These are phyloP conservation scores for Coleophoma eucalyptorum DNA, from an alignment of 2,329 filamentous ascomycete species.

Conservation along the genomic window DNA sequence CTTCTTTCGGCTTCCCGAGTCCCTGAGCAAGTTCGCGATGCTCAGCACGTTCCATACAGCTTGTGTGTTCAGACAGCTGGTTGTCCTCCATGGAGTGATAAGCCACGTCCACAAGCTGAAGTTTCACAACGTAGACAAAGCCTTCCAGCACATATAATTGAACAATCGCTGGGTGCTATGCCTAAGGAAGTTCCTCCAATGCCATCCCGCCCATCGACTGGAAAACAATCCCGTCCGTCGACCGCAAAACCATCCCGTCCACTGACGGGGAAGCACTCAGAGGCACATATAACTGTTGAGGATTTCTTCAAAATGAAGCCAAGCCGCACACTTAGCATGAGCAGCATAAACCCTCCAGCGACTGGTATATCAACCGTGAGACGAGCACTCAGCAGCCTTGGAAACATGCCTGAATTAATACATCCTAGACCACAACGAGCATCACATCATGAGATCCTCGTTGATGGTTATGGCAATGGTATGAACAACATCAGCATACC, in stretches of 20 bases:
- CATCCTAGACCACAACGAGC: conserved; percentile 20
- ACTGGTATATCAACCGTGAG: conserved; percentile 19
- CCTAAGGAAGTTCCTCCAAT: background rate
- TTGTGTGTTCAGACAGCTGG: conserved; percentile 19
- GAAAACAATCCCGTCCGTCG: background rate
- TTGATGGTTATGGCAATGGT: conserved; percentile 51
- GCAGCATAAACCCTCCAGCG: conserved; percentile 16
- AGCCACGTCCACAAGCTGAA: conserved; percentile 4
- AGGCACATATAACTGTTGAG: background rate
- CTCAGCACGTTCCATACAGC: conserved; percentile 53
- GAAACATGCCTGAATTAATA: conserved; percentile 18
- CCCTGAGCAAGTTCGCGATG: conserved; percentile 58
- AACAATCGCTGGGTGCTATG: background rate
- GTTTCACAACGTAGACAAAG: background rate
- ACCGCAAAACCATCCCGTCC: background rate
- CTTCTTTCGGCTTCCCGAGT: conserved; percentile 59
- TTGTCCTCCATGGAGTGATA: conserved; percentile 21
- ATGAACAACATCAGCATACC: conserved; percentile 31
- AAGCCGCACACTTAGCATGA: conserved; percentile 7
- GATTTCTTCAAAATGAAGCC: background rate
- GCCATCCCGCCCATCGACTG: conserved; percentile 38
- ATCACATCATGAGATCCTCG: conserved; percentile 46
- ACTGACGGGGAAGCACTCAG: background rate
- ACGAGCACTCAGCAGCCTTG: conserved; percentile 24
- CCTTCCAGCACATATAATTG: background rate